Conservation (phyloP, 768 basidiomycete species). For the Auricularia cornea region DNA sequence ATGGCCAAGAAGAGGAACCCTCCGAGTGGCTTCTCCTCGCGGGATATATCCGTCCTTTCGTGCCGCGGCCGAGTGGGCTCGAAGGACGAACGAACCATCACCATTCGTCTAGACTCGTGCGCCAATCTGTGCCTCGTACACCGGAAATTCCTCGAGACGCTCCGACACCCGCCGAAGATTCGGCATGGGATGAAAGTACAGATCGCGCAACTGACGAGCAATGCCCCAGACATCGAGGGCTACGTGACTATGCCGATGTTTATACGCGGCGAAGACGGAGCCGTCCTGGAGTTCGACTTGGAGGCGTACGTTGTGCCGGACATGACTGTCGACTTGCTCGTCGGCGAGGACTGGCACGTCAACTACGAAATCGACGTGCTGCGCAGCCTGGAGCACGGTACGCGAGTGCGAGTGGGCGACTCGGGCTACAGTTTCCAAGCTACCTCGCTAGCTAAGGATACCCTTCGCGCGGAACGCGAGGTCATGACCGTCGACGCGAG, state of each 20-base stretch:
- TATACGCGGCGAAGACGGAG: background rate
- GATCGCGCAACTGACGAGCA: background rate
- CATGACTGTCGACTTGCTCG: background rate
- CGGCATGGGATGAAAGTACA: background rate
- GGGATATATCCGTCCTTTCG: background rate
- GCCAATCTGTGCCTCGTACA: background rate
- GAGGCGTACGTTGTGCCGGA: background rate
- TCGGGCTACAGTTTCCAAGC: background rate
- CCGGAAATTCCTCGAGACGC: background rate
- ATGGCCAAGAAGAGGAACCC: background rate
- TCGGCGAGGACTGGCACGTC: background rate
- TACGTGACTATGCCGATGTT: background rate
- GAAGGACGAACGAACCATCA: background rate
- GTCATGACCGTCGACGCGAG: background rate
- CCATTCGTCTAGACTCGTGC: background rate
- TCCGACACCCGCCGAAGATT: background rate
- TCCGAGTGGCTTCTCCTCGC: background rate
- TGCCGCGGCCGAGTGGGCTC: background rate
- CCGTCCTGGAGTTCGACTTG: background rate
- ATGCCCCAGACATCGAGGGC: background rate
- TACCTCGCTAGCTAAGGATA: background rate
- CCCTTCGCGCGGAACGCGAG: background rate
- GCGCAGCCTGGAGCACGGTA: background rate
- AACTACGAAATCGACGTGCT: constrained; percentile 2
- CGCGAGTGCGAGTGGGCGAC: background rate